These are phyloP conservation scores for Trichocomaceae sp. DNA, from an alignment of 2,329 filamentous ascomycete species.

Conservation along the genomic window DNA sequence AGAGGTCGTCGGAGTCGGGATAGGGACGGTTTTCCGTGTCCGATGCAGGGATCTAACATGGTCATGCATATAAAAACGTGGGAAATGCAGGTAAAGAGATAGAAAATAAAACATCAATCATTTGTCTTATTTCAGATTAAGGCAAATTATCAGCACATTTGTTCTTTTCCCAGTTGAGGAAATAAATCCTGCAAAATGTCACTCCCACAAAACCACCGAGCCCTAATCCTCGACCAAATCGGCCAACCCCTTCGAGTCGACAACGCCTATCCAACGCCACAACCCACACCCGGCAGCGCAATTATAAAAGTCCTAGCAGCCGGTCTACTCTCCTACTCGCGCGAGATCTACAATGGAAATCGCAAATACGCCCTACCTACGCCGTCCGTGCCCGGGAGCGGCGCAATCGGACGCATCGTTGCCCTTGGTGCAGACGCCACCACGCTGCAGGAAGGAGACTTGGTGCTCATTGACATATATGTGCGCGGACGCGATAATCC, in stretches of 20 bases:
- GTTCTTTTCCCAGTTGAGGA: too few relatives aligned
- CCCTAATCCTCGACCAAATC: conserved; percentile 6
- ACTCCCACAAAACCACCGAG: conserved; percentile 3
- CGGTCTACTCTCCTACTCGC: conserved; percentile 3
- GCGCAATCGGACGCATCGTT: conserved; percentile 8
- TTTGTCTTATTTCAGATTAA: background rate
- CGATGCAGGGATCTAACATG: background rate
- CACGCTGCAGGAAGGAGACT: conserved; percentile 2
- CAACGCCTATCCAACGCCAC: background rate
- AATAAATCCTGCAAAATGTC: background rate
- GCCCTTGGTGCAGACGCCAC: conserved; percentile 2
- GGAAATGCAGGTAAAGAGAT: background rate
- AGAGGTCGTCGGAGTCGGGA: background rate
- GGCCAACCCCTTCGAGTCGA: conserved; percentile 2
- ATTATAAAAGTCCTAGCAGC: conserved; percentile 6
- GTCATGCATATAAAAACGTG: background rate
- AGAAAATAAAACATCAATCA: background rate
- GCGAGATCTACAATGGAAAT: conserved; percentile 9
- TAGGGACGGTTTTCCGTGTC: background rate
- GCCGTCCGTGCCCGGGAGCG: conserved; percentile 5
- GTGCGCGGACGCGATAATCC: conserved; percentile 2
- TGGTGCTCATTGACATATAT: conserved; percentile 7
- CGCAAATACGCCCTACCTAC: conserved; percentile 6
- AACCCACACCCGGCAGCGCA: conserved; percentile 3
- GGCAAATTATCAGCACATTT: background rate